Base-by-base conservation (phyloP, 768 basidiomycete species). In the Royoungia palumana region DNA sequence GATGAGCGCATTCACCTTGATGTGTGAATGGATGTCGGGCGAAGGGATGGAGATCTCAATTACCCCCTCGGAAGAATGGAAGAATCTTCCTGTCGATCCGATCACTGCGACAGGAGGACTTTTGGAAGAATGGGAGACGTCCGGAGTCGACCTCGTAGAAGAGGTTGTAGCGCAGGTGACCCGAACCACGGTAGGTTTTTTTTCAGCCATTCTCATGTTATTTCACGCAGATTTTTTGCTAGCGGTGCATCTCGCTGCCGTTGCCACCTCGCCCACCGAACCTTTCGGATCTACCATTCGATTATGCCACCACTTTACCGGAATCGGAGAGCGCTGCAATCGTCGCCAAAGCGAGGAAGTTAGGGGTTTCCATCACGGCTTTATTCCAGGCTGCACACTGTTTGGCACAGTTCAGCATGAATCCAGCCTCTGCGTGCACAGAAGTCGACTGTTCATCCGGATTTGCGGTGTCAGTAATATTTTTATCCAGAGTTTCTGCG, bases 11-110 rank as follows among this genome's bases (percentile, higher is more conserved):
- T 8, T 25, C 5, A 25, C 4, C 24, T 8, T 25, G 4, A 54
- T 55, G 61, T 56, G 46, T n/a, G 53, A 47, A 46, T 63, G 63
- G 58, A 60, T 60, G 2, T 57, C 59, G 12, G 45, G 30, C 4
- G 40, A 44, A 4, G 55, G 55, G 0, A 51, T 61, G 45, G 47
- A 51, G 6, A 32, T 61, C 32, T 27, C 0, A 13, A 45, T 61
- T 8, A 38, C 51, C 1, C 52, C 42, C 25, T 51, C 21, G 16
- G 47, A 60, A 22, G 62, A 66, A 25, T 61, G 61, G 61, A 57
- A 50, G 20, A 55, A 63, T 35, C 58, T 63, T 12, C 64, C 64
- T 1, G 50, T 53, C 6, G 64, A 65, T 21, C 64, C 61, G 6
- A 50, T 64, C 20, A 50, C 48, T 27, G 64, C 63, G 1, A 66